phyloP scores from a whole-genome alignment of 768 basidiomycete genomes.

The Leucocoprinus birnbaumii region DNA sequence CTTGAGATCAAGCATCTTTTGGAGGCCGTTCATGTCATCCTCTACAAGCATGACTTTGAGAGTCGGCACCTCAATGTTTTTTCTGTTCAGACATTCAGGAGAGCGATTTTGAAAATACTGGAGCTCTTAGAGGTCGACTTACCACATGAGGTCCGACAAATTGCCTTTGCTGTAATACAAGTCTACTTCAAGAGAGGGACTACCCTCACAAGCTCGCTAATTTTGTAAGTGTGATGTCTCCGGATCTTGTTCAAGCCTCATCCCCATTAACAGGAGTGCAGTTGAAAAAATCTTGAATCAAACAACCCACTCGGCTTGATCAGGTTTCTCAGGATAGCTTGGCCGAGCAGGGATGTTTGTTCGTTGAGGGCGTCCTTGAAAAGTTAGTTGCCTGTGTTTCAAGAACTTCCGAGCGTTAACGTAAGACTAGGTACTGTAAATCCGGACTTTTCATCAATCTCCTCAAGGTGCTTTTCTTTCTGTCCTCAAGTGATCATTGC shows the following conservation, averaged over 20 bases:
- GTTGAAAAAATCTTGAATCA: conserved; percentile 3
- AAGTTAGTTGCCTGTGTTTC: background rate
- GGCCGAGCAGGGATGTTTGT: conserved; percentile 4
- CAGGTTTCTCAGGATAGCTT: conserved; percentile 4
- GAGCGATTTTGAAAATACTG: conserved; percentile 48
- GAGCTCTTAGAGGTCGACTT: conserved; percentile 51
- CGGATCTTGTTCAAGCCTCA: background rate
- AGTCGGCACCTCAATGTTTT: conserved; percentile 20
- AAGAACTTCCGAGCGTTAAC: background rate
- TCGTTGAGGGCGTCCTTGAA: conserved; percentile 4
- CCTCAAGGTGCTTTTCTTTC: conserved; percentile 44
- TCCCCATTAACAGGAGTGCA: background rate
- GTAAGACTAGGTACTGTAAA: conserved; percentile 4
- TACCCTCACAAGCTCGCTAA: background rate
- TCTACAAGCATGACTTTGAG: conserved; percentile 76
- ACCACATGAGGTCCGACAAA: conserved; percentile 66
- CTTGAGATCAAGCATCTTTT: conserved; percentile 57
- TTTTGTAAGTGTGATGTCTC: conserved; percentile 46
- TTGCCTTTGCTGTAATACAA: conserved; percentile 58
- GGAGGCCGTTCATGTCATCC: conserved; percentile 60
- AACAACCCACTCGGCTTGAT: background rate
- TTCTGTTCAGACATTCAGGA: conserved; percentile 36
- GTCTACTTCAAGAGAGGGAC: conserved; percentile 55
- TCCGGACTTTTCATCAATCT: conserved; percentile 38
- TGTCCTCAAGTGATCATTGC: background rate